Conservation (phyloP, 495 filamentous ascomycete genomes). For the Durotheca rogersii region DNA sequence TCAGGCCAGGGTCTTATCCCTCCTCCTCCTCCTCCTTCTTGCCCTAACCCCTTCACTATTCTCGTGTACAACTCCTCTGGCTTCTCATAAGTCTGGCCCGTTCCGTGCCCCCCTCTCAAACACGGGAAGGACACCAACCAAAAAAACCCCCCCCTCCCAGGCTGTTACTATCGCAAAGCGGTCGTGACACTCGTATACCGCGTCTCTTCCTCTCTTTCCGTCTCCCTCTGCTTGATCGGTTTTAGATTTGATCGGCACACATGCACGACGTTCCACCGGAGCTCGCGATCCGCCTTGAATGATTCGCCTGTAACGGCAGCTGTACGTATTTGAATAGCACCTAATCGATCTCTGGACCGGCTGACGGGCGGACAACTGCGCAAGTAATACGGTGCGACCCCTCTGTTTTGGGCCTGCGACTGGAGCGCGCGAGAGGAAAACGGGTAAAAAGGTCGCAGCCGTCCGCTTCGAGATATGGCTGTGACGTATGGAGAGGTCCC, state of each 20-base stretch:
- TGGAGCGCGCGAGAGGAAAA: background rate
- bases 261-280: constrained; percentile 11
- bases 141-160: constrained; percentile 1
- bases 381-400: background rate
- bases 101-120: background rate
- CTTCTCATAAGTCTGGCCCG: constrained; percentile 3
- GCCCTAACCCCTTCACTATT: background rate
- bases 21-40: background rate
- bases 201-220: no score
- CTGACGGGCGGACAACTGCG: background rate
- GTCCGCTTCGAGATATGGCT: constrained; percentile 33
- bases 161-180: background rate
- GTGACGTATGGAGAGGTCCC: constrained; percentile 35
- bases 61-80: no score
- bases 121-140: no score
- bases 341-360: background rate
- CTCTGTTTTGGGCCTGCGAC: background rate
- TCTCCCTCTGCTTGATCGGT: constrained; percentile 4
- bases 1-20: no score
- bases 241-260: constrained; percentile 10
- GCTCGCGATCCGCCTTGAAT: constrained; percentile 6
- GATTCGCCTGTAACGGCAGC: constrained; percentile 5
- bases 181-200: background rate
- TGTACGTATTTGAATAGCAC: background rate
- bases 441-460: background rate